These are phyloP conservation scores for Avena eriantha DNA, from an alignment of 176 grass and related monocot species.

Conservation along the genomic window DNA sequence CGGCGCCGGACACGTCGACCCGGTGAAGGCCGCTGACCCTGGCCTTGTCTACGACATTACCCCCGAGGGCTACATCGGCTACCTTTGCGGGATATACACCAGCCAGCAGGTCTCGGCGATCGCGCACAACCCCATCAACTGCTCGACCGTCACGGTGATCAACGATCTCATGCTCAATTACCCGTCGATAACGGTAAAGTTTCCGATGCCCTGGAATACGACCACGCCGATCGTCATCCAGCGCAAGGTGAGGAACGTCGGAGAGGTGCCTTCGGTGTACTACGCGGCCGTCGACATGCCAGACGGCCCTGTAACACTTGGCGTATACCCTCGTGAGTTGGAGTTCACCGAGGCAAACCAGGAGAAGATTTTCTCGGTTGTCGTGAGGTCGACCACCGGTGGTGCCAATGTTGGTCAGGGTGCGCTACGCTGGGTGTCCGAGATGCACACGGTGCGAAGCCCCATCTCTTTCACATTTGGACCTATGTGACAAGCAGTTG, in stretches of 20 bases:
- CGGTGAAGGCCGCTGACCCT: neutral
- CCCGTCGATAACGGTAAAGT: neutral
- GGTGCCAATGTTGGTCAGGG: slow-evolving; percentile 21
- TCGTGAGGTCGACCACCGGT: neutral
- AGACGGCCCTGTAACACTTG: neutral
- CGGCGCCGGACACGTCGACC: neutral
- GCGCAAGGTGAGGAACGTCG: slow-evolving; percentile 20
- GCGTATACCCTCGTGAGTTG: neutral
- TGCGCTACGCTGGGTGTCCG: slow-evolving; percentile 48
- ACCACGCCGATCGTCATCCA: neutral
- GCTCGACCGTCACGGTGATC: neutral
- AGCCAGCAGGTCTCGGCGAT: neutral
- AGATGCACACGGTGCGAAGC: slow-evolving; percentile 44
- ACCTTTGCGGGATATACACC: neutral
- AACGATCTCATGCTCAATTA: neutral
- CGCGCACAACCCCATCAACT: neutral
- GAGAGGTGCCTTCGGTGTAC: neutral
- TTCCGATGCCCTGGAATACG: neutral
- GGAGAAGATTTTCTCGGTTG: slow-evolving; percentile 31
- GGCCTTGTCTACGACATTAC: neutral
- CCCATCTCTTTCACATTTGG: slow-evolving; percentile 32
- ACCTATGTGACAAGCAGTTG: no score
- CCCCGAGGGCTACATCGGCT: neutral
- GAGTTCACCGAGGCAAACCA: slow-evolving; percentile 35
- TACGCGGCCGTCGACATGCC: slow-evolving; percentile 26